Evolutionary conservation across 1,284 basidiomycete species (phyloP).

Genomic region (Ganoderma lucidum): DNA sequence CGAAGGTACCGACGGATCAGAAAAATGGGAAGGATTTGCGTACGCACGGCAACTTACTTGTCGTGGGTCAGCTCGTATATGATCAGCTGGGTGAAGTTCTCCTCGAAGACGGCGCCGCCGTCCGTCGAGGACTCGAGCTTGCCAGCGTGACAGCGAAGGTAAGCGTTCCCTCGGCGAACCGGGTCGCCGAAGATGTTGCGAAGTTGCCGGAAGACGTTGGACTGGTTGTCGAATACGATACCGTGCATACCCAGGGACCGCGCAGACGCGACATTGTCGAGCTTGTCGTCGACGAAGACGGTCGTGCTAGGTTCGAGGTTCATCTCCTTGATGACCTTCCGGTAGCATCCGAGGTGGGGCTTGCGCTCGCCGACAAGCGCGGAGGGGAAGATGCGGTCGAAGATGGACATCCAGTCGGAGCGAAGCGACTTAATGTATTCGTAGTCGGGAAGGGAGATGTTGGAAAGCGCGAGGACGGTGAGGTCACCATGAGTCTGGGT

Average conservation of each 20-base stretch:
- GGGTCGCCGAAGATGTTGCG: slow-evolving; percentile 58
- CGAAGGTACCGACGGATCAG: slow-evolving; percentile 9
- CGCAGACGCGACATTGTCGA: slow-evolving; percentile 65
- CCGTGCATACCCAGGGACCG: slow-evolving; percentile 63
- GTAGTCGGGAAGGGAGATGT: slow-evolving; percentile 65
- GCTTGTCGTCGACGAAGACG: slow-evolving; percentile 66
- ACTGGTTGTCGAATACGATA: slow-evolving; percentile 55
- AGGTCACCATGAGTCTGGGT: slow-evolving; percentile 42
- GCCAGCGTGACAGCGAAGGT: slow-evolving; percentile 50
- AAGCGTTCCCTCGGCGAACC: slow-evolving; percentile 49
- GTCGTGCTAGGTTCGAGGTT: slow-evolving; percentile 51
- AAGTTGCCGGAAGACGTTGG: slow-evolving; percentile 53
- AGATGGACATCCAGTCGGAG: slow-evolving; percentile 57
- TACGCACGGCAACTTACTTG: slow-evolving; percentile 41
- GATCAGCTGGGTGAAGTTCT: slow-evolving; percentile 65
- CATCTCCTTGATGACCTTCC: slow-evolving; percentile 53
- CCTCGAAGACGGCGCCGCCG: slow-evolving; percentile 49
- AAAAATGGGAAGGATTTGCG: neutral
- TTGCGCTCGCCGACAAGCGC: slow-evolving; percentile 47
- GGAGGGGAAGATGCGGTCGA: slow-evolving; percentile 62
- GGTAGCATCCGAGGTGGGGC: slow-evolving; percentile 58
- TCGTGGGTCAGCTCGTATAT: slow-evolving; percentile 64
- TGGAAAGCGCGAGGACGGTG: slow-evolving; percentile 64
- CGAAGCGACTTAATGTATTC: slow-evolving; percentile 47
- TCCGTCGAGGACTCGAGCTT: slow-evolving; percentile 55